Percentiles rank a stretch among this genome's conserved stretches.
Evolutionary conservation across 441 rosid genomes (phyloP).

Genomic region (Erodium texanum): DNA sequence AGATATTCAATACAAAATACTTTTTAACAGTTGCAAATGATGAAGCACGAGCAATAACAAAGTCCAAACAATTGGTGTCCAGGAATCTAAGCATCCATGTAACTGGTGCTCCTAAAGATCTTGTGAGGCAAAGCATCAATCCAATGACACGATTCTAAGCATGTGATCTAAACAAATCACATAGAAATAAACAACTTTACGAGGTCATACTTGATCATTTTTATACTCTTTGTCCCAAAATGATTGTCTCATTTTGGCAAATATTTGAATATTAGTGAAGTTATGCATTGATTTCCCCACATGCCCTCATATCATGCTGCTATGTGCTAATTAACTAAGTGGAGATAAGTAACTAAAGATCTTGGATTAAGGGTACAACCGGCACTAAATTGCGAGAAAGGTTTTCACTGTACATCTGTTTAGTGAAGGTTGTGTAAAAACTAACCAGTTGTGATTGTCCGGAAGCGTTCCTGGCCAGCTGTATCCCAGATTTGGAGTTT

Average conservation of each 20-base stretch:
- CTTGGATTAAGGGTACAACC: background rate
- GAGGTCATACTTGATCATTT: background rate
- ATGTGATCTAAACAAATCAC: background rate
- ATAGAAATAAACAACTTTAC: background rate
- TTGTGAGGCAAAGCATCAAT: background rate
- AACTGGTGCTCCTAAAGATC: background rate
- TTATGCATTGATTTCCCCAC: no score
- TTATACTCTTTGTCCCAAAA: no score
- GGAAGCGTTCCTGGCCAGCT: slow-evolving; percentile 96
- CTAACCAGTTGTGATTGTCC: slow-evolving; percentile 71
- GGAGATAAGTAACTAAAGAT: background rate
- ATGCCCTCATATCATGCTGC: no score
- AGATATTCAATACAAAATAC: background rate
- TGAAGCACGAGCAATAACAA: background rate
- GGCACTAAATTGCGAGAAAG: slow-evolving; percentile 15
- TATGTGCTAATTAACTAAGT: no score
- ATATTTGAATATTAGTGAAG: no score
- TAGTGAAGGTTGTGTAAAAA: background rate
- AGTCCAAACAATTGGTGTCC: no score
- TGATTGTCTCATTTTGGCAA: no score
- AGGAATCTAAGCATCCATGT: no score
- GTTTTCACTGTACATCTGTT: background rate
- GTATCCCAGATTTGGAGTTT: slow-evolving; percentile 56
- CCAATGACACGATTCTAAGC: background rate
- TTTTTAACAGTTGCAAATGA: background rate